Evolutionary conservation across 768 basidiomycete species (phyloP), one percentile per base, ranked within the genome.

Genomic region (Pisolithus orientalis): DNA sequence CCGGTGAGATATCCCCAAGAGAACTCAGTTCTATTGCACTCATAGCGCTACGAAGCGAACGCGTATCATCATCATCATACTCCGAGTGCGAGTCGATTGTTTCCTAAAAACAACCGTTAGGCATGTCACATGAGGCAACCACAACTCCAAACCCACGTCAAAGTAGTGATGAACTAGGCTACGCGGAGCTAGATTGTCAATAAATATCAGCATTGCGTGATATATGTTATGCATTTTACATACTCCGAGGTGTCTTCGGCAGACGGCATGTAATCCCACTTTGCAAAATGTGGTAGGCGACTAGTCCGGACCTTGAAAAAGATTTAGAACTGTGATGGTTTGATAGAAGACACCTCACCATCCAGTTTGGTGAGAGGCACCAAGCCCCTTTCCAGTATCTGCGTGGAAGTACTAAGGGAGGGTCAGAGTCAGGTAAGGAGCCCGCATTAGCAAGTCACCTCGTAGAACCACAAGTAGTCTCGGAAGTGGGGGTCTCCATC

Each of bases 321-420:
- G 10, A 25, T 31, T 6, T 47, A 42, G 47, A 43, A 5, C 14
- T 21, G 17, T 8, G 27, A 7, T 8, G 32, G 24, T 7, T 34
- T 13, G 24, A 17, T 14, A 38, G 24, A 2, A 44, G n/a, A n/a
- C 32, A 3, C 57, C 77, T 70, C 63, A 86, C 94, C 95, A 99
- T 59, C 96, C 96, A 55, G 94, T 97, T 69, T 99, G 96, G 71
- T 99, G 96, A 5, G 94, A 96, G 3, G 95, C 96, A 39, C 96
- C 96, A 11, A 99, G 78, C 17, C 96, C 96, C 53, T 84, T 80
- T 17, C 96, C 96, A 52, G 77, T 84, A 59, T 99, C 93, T 13
- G 84, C 95, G 66, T 97, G 89, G 84, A 98, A 98, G 75, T 87
- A 97, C 88, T 94, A 57, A 24, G 5, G 28, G 29, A 24, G 44